Base-by-base conservation (phyloP, 306 rosid genomes). In the Vigna mungo region DNA sequence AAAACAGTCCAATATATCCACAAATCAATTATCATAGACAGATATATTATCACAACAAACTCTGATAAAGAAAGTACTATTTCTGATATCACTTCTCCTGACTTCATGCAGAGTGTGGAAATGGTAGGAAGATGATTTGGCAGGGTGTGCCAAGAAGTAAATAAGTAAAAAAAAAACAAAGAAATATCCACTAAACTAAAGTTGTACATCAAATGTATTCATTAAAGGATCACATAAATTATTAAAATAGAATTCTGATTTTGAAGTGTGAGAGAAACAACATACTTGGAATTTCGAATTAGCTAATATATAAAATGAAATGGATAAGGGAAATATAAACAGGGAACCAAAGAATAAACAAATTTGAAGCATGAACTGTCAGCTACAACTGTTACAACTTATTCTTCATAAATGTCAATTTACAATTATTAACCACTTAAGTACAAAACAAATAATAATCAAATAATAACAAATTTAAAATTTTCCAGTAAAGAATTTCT, bases 311-410 rank as follows among this genome's bases (percentile, higher is more conserved):
- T 30, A 56, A 68, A 52, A 73, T 36, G 72, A 66, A 69, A 59
- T 43, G 18, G 54, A 63, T 72, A 63, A 62, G 78, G 67, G 70
- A 30, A 75, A 23, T 27, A 17, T 36, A 76, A 34, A 76, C 32
- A 64, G n/a, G n/a, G 49, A 18, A 53, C 48, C 55, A 81, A 69
- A 49, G 62, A 77, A 78, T 18, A 48, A 30, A 11, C 56, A 25
- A 43, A 44, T 72, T 59, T 21, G 21, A 52, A 32, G 51, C 43
- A 30, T 48, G 15, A 63, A 46, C 17, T 49, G 41, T 51, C 14
- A 68, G 12, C 13, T 14, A 30, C 16, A 15, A 18, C 47, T 6
- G 7, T 37, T 48, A 15, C 62, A 83, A 41, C 25, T 74, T 21
- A 44, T 54, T 52, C 47, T 67, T 79, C 75, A 78, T 36, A 58